Evolutionary conservation across 352 stramenopile genomes (phyloP).

Genomic region (Stramenopiles sp.): DNA sequence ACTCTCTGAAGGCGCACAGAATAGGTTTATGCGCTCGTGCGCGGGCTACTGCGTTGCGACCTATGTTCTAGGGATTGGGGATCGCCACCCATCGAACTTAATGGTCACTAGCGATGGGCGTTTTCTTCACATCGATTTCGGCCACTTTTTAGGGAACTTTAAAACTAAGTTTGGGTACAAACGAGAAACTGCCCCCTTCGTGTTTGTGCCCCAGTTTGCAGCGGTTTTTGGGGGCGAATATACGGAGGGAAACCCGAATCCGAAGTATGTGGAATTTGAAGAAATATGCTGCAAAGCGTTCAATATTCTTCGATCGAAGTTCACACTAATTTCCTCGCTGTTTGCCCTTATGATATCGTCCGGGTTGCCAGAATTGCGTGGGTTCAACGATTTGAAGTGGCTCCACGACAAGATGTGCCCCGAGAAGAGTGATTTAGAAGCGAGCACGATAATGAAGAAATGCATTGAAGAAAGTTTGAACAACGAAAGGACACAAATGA

Average conservation of each 20-base stretch:
- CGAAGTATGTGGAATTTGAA: conserved; percentile 46
- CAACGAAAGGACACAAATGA: too few relatives aligned
- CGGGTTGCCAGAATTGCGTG: conserved; percentile 33
- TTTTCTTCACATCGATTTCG: conserved; percentile 33
- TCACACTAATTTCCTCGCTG: conserved; percentile 54
- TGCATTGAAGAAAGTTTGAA: too few relatives aligned
- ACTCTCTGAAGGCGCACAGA: too few relatives aligned
- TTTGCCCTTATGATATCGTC: conserved; percentile 59
- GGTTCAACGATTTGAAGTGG: too few relatives aligned
- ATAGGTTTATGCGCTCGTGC: conserved; percentile 23
- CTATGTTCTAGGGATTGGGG: conserved; percentile 36
- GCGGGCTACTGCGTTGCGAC: conserved; percentile 33
- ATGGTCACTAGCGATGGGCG: conserved; percentile 26
- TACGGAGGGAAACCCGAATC: conserved; percentile 39
- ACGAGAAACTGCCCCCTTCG: conserved; percentile 54
- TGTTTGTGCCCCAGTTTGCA: conserved; percentile 63
- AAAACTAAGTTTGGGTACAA: conserved; percentile 39
- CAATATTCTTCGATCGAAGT: conserved; percentile 50
- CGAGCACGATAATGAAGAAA: too few relatives aligned
- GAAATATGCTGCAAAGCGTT: conserved; percentile 46
- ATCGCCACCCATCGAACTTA: conserved; percentile 38
- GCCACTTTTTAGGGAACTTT: conserved; percentile 29
- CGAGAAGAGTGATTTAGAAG: too few relatives aligned
- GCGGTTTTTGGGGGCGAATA: too few relatives aligned
- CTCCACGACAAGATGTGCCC: too few relatives aligned